phyloP scores from a whole-genome alignment of 768 basidiomycete genomes.

The Gloeostereum incarnatum region DNA sequence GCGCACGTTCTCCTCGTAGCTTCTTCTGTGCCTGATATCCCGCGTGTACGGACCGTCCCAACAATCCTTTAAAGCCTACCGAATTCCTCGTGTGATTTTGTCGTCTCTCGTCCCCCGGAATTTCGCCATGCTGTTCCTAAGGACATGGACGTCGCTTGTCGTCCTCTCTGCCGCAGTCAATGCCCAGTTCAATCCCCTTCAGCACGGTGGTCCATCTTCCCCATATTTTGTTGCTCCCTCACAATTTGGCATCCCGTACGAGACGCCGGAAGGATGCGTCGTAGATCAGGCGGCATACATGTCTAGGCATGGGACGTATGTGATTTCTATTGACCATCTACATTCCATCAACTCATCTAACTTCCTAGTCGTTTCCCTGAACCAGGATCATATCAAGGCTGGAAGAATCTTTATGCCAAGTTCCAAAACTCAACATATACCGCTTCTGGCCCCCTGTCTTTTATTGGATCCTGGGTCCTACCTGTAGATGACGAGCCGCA shows the following conservation, averaged over 20 bases:
- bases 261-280: slow-evolving; percentile 25
- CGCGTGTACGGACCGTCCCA: too few relatives aligned
- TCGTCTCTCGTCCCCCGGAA: too few relatives aligned
- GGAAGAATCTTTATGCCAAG: slow-evolving; percentile 26
- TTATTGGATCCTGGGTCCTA: slow-evolving; percentile 29
- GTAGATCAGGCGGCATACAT: slow-evolving; percentile 37
- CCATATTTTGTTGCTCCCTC: slow-evolving; percentile 34
- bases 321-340: neutral
- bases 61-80: too few relatives aligned
- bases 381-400: slow-evolving; percentile 28
- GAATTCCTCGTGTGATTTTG: too few relatives aligned
- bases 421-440: slow-evolving; percentile 30
- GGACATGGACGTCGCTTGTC: too few relatives aligned
- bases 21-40: too few relatives aligned
- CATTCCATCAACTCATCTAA: neutral
- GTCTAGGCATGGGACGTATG: slow-evolving; percentile 30
- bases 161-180: too few relatives aligned
- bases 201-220: slow-evolving; percentile 31
- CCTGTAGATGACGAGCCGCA: slow-evolving; percentile 29
- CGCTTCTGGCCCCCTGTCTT: slow-evolving; percentile 26
- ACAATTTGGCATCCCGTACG: slow-evolving; percentile 20
- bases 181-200: slow-evolving; percentile 24
- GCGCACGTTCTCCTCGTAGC: too few relatives aligned
- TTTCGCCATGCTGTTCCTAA: too few relatives aligned
- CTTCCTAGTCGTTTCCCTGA: slow-evolving; percentile 27